Conservation (phyloP, 2,329 filamentous ascomycete species). For the Microcyclospora tardicrescens region DNA sequence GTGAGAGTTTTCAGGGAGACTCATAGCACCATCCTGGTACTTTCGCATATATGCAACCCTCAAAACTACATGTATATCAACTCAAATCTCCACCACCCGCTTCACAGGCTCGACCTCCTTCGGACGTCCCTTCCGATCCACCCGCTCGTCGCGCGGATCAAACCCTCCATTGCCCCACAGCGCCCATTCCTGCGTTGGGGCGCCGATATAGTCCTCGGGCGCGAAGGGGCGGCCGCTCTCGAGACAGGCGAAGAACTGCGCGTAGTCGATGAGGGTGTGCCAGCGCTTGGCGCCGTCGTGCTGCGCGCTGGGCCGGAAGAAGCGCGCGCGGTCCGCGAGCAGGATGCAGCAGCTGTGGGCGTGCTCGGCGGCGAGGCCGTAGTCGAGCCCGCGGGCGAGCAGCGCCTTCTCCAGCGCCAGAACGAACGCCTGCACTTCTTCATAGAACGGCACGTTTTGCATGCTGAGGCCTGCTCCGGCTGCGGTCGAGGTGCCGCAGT, state of each 20-base stretch:
- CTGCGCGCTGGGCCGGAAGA: conserved; percentile 38
- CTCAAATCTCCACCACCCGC: too few species aligned
- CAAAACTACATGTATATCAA: too few species aligned
- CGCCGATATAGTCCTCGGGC: conserved; percentile 83
- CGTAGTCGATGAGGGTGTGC: conserved; percentile 87
- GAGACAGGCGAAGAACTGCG: conserved; percentile 71
- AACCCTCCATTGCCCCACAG: conserved; percentile 91
- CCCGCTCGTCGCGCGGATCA: conserved; percentile 76
- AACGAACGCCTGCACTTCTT: conserved; percentile 76
- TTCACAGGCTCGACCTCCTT: conserved; percentile 7
- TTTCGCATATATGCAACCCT: too few species aligned
- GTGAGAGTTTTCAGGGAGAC: too few species aligned
- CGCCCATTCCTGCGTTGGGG: conserved; percentile 82
- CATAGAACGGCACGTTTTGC: conserved; percentile 94
- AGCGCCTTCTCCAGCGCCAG: conserved; percentile 59
- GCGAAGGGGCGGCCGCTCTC: conserved; percentile 55
- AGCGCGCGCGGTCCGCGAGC: conserved; percentile 63
- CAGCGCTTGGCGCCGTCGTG: conserved; percentile 50
- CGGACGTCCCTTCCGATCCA: conserved; percentile 62
- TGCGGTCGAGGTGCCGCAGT: conserved; percentile 81
- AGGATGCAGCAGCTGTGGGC: conserved; percentile 89
- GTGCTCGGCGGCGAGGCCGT: conserved; percentile 90
- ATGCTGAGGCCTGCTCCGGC: conserved; percentile 82
- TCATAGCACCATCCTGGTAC: too few species aligned
- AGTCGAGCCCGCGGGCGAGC: conserved; percentile 55